Conservation (phyloP, 148 eudicot genomes). For the Dysphania ambrosioides region DNA sequence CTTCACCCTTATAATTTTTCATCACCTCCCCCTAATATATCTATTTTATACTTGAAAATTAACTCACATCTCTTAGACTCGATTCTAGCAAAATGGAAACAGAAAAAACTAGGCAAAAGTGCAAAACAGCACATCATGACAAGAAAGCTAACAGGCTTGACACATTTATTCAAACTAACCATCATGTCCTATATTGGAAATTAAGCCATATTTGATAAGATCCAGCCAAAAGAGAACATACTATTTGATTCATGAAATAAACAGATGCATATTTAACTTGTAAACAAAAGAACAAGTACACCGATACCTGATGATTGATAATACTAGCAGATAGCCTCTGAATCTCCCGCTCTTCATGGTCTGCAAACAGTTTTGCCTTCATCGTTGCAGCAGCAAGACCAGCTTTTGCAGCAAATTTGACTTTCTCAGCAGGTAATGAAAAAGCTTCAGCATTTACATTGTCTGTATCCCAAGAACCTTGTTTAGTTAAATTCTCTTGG, state of each 20-base stretch:
- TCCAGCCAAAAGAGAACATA: not conserved
- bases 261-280: not conserved
- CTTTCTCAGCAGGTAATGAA: conserved; percentile 58
- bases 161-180: not conserved
- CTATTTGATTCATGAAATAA: not conserved
- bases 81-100: not conserved
- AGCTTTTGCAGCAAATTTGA: conserved; percentile 71
- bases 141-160: not conserved
- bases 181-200: not conserved
- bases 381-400: conserved; percentile 90
- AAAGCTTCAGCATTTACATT: conserved; percentile 38
- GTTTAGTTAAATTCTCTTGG: conserved; percentile 38
- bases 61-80: not conserved
- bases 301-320: conserved; percentile 86
- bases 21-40: not conserved
- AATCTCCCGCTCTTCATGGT: conserved; percentile 96
- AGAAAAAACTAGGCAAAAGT: not conserved
- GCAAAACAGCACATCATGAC: not conserved
- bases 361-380: conserved; percentile 90
- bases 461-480: conserved; percentile 37
- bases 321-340: conserved; percentile 92
- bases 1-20: not conserved
- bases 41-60: not conserved
- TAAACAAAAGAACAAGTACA: not conserved
- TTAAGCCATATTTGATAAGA: not conserved